Evolutionary conservation across 345 rosid species (phyloP), one percentile per base, ranked within the genome.

Genomic region (Durio zibethinus): DNA sequence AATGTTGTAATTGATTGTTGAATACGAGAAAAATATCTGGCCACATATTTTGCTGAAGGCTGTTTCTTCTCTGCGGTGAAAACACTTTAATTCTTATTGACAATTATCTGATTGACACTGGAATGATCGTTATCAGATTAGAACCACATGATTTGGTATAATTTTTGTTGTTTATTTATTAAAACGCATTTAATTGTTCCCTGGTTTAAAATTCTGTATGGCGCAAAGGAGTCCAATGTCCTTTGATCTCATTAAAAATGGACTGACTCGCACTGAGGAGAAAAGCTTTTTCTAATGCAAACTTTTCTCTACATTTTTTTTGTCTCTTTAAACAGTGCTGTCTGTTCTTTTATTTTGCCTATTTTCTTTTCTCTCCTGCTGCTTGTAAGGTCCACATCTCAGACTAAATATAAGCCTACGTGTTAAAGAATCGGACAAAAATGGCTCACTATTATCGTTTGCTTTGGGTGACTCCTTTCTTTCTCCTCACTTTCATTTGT

Each of bases 371-470:
- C 63, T 0, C 56, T 43, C 25, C 10, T 21, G 38, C 68, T 70
- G 77, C 68, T 74, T 68, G 82, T 56, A 63, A 75, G 83, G 83
- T 83, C 82, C 85, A 75, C 83, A 62, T 81, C 82, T 79, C 88
- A 81, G 79, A 78, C 80, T 66, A 25, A 59, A 74, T 74, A 70
- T 69, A 59, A 77, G 76, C 83, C 54, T 56, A 15, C 54, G 27
- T 69, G 16, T 38, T 69, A 42, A 54, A 33, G 21, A 52, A 21
- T 10, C 21, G 36, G 42, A 56, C 75, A 68, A 69, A 72, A 72
- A 2, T 73, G 50, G 23, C 61, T 75, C 62, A 52, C 62, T 80
- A 21, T 14, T 7, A 23, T 52, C 53, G 31, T 33, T 54, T 72
- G 52, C 23, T 35, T 68, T 68, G 25, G 21, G 35, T 68, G 12